Conservation (phyloP, 164 flowering plant species). For the Saururus chinensis region DNA sequence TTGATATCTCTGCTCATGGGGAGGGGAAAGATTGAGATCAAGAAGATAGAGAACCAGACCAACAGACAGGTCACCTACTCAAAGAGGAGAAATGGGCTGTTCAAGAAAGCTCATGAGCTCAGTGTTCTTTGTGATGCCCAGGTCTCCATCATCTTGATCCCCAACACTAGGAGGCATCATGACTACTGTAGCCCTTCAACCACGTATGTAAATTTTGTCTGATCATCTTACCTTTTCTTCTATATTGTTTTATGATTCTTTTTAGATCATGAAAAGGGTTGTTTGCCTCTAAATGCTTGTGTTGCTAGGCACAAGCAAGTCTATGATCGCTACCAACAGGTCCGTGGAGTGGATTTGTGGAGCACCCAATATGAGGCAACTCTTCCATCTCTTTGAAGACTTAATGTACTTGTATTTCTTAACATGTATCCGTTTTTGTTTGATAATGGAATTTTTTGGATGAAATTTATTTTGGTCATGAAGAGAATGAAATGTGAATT, state of each 20-base stretch:
- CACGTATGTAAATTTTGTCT: conserved; percentile 19
- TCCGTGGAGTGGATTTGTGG: conserved; percentile 42
- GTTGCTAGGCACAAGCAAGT: conserved; percentile 42
- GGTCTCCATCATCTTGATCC: conserved; percentile 54
- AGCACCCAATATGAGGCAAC: conserved; percentile 50
- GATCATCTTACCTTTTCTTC: not conserved
- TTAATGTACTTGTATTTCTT: no score
- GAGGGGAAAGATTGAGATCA: conserved; percentile 68
- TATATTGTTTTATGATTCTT: not conserved
- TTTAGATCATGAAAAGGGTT: not conserved
- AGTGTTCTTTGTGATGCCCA: conserved; percentile 63
- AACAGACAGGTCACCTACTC: conserved; percentile 72
- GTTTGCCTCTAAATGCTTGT: not conserved
- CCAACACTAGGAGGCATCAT: conserved; percentile 30
- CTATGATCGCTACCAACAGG: conserved; percentile 48
- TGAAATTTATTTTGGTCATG: not conserved
- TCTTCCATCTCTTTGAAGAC: not conserved
- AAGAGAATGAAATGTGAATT: not conserved
- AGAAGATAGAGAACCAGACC: conserved; percentile 50
- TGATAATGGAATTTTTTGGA: not conserved
- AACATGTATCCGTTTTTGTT: not conserved
- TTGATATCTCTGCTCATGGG: conserved; percentile 26
- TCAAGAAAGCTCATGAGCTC: conserved; percentile 69
- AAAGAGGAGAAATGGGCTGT: conserved; percentile 55
- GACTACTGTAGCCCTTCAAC: conserved; percentile 44